Evolutionary conservation across 805 yeast genomes (phyloP), one percentile per base, ranked within the genome.

Genomic region (Metschnikowia peoriensis): DNA sequence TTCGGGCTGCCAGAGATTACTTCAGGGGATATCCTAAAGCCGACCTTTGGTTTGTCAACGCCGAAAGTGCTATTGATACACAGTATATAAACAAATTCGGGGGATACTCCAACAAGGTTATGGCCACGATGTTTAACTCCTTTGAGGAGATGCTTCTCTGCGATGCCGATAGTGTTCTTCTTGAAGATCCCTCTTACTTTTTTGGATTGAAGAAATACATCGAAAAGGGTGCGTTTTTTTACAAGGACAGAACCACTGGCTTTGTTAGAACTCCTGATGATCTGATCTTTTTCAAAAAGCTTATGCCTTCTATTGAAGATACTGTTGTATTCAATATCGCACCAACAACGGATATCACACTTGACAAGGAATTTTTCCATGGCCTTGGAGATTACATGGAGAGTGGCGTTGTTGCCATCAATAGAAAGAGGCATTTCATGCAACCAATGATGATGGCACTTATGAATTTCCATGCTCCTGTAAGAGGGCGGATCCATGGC

Each of bases 131-230:
- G 17, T 51, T 57, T 47, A 57, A 50, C 38, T 45, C 57, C 22
- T 59, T 59, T 15, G 61, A 52, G 22, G 57, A 59, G 22, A 46
- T 50, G 6, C 65, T 83, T 7, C 66, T 82, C 37, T 50, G 82
- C 12, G 87, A 83, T 58, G 83, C 84, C 1, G 84, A 78, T 55
- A 68, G 77, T 0, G 78, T 81, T 0, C 72, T 81, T 1, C 65
- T 79, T 44, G 66, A 71, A 15, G 46, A 70, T 12, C 44, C 57
- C 2, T 42, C 47, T 14, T 51, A 54, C 46, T 66, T 78, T 55
- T 71, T 77, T 51, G 58, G 68, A 12, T 58, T 71, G 27, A 56
- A 61, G 14, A 68, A 68, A 27, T 78, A 70, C 60, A 50, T 61
- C 39, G 61, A 66, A 5, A 63, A 69, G 2, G 72, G 74, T 61